These are phyloP conservation scores for Stramenopiles sp. DNA, from an alignment of 352 stramenopile genomes.

Conservation along the genomic window DNA sequence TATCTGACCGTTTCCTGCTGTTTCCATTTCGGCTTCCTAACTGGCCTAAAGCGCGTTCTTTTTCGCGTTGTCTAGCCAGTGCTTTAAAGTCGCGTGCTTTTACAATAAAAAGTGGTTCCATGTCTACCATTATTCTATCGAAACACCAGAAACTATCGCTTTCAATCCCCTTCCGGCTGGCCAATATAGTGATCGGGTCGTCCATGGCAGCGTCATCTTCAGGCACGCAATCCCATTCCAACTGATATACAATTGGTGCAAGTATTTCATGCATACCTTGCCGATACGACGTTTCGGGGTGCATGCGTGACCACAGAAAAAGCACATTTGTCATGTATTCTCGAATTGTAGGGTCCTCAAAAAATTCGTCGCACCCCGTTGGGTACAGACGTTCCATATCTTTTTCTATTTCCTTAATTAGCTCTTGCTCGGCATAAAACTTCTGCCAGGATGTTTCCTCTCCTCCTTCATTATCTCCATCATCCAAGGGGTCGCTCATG, in stretches of 20 bases:
- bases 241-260: constrained; percentile 48
- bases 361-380: constrained; percentile 37
- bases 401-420: constrained; percentile 18
- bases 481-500: constrained; percentile 33
- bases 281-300: constrained; percentile 61
- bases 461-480: constrained; percentile 37
- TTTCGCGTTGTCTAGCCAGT: too few species aligned
- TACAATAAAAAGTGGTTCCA: too few species aligned
- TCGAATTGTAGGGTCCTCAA: constrained; percentile 29
- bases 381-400: constrained; percentile 39
- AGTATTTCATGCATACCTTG: constrained; percentile 87
- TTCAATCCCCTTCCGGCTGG: too few species aligned
- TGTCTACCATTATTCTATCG: too few species aligned
- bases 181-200: too few species aligned
- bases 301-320: constrained; percentile 46
- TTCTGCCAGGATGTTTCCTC: neutral
- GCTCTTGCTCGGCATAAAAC: neutral
- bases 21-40: too few species aligned
- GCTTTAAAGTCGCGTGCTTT: too few species aligned
- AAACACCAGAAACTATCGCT: too few species aligned
- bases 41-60: too few species aligned
- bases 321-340: constrained; percentile 46
- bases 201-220: too few species aligned
- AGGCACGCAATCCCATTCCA: constrained; percentile 35
- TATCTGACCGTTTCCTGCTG: too few species aligned